phyloP scores from a whole-genome alignment of 2,329 filamentous ascomycete genomes.

The Metarhizium brunneum region DNA sequence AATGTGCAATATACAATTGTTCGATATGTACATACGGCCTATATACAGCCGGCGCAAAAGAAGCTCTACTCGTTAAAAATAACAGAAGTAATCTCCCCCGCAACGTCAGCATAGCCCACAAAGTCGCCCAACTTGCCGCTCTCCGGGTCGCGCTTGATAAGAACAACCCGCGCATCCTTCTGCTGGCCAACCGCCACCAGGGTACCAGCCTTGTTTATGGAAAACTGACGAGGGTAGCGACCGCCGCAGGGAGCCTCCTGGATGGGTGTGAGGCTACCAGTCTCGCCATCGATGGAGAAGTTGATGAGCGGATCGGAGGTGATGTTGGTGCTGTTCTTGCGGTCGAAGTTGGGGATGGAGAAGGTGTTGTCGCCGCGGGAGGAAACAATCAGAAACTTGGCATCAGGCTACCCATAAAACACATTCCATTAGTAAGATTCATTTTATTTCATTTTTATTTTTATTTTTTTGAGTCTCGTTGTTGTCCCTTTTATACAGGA shows the following conservation, averaged over 20 bases:
- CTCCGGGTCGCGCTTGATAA: slow-evolving; percentile 49
- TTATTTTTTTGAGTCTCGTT: too few relatives aligned
- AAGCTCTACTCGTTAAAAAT: slow-evolving; percentile 34
- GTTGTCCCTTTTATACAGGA: background rate
- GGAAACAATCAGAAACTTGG: slow-evolving; percentile 55
- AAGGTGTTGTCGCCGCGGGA: slow-evolving; percentile 56
- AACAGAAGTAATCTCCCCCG: slow-evolving; percentile 35
- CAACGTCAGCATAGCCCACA: slow-evolving; percentile 31
- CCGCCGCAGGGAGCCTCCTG: slow-evolving; percentile 57
- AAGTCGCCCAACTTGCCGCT: slow-evolving; percentile 48
- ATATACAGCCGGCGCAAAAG: too few relatives aligned
- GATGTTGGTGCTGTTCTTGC: slow-evolving; percentile 32
- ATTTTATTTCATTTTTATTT: background rate
- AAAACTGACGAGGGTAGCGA: slow-evolving; percentile 56
- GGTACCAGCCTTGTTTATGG: slow-evolving; percentile 53
- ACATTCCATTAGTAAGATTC: background rate
- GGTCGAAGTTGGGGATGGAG: slow-evolving; percentile 34
- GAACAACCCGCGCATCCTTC: slow-evolving; percentile 46
- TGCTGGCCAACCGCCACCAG: slow-evolving; percentile 60
- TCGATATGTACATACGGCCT: too few relatives aligned
- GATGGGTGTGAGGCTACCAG: slow-evolving; percentile 46
- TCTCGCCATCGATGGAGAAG: slow-evolving; percentile 43
- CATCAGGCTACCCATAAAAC: slow-evolving; percentile 36
- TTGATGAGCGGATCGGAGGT: slow-evolving; percentile 56
- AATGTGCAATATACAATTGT: too few relatives aligned